Evolutionary conservation across 2,329 filamentous ascomycete genomes (phyloP), one percentile per base, ranked within the genome.

Genomic region (Juglanconis oblonga): DNA sequence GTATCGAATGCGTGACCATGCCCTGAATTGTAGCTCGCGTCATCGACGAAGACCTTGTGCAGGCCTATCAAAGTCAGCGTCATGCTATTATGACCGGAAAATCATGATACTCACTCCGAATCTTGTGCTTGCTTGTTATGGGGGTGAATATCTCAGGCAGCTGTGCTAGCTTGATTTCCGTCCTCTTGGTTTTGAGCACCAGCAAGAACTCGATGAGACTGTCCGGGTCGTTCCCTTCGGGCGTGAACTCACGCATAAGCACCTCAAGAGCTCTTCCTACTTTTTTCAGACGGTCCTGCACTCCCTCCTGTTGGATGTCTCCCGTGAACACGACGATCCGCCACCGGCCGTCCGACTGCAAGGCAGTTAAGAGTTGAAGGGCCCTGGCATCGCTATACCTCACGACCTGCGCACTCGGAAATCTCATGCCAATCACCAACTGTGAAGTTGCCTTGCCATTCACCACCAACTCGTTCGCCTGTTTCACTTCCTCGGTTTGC

Each of bases 61-160:
- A 87, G 68, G 67, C 82, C 85, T 85, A 49, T 3, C 4, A 33
- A 29, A 32, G 53, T 44, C 29, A 58, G 40, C n/a, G 13, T 35
- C 4, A 51, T 10, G 49, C 3, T 57, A 17, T 14, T 4, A n/a
- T 24, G 32, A 7, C 4, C 10, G 14, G 14, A 8, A 14, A 10
- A 9, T 5, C n/a, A 2, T 13, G 2, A 14, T 0, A 32, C 10
- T 51, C 32, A 84, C 83, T 79, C 74, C 77, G 76, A 59, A 86
- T 82, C 32, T 74, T 73, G 76, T 80, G 83, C 65, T 79, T 81
- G 0, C 84, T 83, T 1, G 79, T 82, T 1, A 77, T 67, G 0
- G 86, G 85, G 62, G 77, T 82, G 67, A 87, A 89, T 55, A 77
- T 78, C 1, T 73, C 68, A 0, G 83, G 85, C 6, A 87, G 83